These are phyloP conservation scores for Pholiota adiposa DNA, from an alignment of 1,284 basidiomycete species.

Conservation along the genomic window DNA sequence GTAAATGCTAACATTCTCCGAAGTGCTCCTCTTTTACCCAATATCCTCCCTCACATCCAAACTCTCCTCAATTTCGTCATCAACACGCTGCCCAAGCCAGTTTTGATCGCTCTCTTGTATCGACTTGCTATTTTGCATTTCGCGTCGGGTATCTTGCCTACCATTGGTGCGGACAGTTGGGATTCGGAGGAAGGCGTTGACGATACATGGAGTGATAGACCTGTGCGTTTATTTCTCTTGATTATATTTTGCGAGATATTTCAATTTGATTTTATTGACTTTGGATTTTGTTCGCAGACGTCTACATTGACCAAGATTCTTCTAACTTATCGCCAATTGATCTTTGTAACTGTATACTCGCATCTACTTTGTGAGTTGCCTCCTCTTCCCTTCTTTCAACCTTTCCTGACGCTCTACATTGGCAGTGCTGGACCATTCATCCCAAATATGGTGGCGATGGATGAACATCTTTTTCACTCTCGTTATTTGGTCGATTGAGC, in stretches of 20 bases:
- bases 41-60: conserved; percentile 80
- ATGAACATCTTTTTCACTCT: conserved; percentile 86
- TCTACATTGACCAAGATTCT: conserved; percentile 73
- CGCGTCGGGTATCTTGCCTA: conserved; percentile 83
- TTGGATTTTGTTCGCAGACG: conserved; percentile 53
- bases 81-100: conserved; percentile 82
- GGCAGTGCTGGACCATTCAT: conserved; percentile 79
- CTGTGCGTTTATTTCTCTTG: conserved; percentile 48
- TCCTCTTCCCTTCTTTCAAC: background rate
- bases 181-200: conserved; percentile 67
- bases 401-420: conserved; percentile 9
- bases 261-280: too few species aligned
- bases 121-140: conserved; percentile 84
- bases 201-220: conserved; percentile 72
- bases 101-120: conserved; percentile 84
- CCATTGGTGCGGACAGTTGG: conserved; percentile 83
- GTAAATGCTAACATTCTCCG: conserved; percentile 6
- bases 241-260: background rate
- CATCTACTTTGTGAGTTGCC: conserved; percentile 72
- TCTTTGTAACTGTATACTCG: conserved; percentile 85
- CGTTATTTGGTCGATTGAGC: conserved; percentile 79
- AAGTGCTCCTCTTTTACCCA: conserved; percentile 75
- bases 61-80: conserved; percentile 79
- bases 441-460: conserved; percentile 90
- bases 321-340: conserved; percentile 80